phyloP scores from a whole-genome alignment of 140 eudicot genomes.

The Artemisia princeps region DNA sequence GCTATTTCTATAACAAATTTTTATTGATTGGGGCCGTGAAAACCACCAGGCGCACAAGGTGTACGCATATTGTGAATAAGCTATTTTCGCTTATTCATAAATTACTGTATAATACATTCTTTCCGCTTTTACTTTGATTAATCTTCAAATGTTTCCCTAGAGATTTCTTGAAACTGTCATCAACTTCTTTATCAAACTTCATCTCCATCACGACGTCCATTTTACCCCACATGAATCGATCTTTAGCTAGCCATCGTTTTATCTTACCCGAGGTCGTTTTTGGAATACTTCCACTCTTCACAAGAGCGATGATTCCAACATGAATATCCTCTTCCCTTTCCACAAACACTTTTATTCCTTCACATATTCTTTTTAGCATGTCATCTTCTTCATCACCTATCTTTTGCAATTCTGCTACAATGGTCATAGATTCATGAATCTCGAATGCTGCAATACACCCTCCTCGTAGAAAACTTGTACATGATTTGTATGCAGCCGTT shows the following conservation, averaged over 20 bases:
- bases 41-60: too few species aligned
- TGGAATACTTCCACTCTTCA: slow-evolving; percentile 56
- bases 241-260: slow-evolving; percentile 72
- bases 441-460: slow-evolving; percentile 67
- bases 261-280: slow-evolving; percentile 78
- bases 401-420: slow-evolving; percentile 65
- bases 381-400: slow-evolving; percentile 19
- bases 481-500: slow-evolving; percentile 49
- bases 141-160: slow-evolving; percentile 2
- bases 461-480: slow-evolving; percentile 39
- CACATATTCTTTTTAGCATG: slow-evolving; percentile 36
- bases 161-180: slow-evolving; percentile 16
- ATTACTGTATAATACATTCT: slow-evolving; percentile 21
- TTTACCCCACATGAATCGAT: slow-evolving; percentile 33
- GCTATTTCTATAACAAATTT: too few species aligned
- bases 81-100: slow-evolving; percentile 14
- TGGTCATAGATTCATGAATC: slow-evolving; percentile 14
- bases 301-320: slow-evolving; percentile 49
- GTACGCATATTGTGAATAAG: neutral
- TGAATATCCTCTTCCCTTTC: slow-evolving; percentile 34
- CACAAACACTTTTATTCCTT: slow-evolving; percentile 41
- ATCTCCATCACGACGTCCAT: slow-evolving; percentile 43
- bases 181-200: slow-evolving; percentile 30
- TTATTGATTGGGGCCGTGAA: too few species aligned
- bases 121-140: slow-evolving; percentile 19